Base-by-base conservation (phyloP, 2,329 filamentous ascomycete species). In the Plenodomus tracheiphilus region DNA sequence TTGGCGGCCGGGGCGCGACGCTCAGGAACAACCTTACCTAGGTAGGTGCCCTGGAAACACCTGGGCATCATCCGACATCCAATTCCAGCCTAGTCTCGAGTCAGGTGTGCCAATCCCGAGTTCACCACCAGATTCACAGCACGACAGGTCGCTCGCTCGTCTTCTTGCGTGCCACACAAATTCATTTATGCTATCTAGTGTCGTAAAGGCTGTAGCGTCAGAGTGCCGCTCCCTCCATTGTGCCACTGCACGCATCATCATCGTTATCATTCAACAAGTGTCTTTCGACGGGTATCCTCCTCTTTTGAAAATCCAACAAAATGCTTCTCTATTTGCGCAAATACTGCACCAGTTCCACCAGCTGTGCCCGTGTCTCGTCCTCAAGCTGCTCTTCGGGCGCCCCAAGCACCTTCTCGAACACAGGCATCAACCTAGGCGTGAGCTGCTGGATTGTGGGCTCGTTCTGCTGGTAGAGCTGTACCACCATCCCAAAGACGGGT, bases 401-500 rank as follows among this genome's bases (percentile, higher is more conserved):
- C 49, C 80, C 77, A 47, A 93, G 79, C 16, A 92, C 88, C 65
- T 88, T 80, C 68, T 89, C 83, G 60, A 94, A 88, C 50, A 92
- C 74, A 11, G 83, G 81, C 58, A 91, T 76, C 48, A 94, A 79
- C 67, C 84, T 80, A 32, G 84, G 81, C 4, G 89, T 91, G 39
- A 91, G 79, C 62, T 83, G 79, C 72, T 86, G 83, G 39, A 92
- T 81, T 2, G 85, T 87, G 11, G 81, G 76, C 74, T 93, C 87
- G 57, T 84, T 81, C 54, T 81, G 77, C 61, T 87, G 82, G 72
- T 91, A 97, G 57, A 97, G 82, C 74, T 88, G 86, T 73, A 89
- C 87, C 65, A 99, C 87, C 84, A 92, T 95, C 72, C 88, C 83
- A 77, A 88, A 99, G 51, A 97, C 86, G 8, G 94, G 91, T 65